Base-by-base conservation (phyloP, 1,139 yeast species). In the Sugiyamaella castrensis region DNA sequence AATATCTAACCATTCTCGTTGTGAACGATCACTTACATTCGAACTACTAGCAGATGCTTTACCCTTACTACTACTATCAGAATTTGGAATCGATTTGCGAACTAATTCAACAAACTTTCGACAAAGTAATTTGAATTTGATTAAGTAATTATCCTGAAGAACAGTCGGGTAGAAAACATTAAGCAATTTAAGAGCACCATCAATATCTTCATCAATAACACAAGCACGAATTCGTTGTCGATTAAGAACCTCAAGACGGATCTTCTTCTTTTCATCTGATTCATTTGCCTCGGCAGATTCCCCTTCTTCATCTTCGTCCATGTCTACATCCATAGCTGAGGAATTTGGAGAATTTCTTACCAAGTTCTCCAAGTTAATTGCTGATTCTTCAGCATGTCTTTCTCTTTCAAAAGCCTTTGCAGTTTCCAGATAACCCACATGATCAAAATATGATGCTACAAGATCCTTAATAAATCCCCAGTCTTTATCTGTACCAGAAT, bases 371-470 rank as follows among this genome's bases (percentile, higher is more conserved):
- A 37, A 12, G 19, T 35, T 35, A 15, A 35, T 45, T 11, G 50
- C 46, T 15, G 15, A 30, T 35, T 39, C 54, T 24, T 48, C 51
- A 16, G 40, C 27, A 31, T 33, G 29, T 32, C 57, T 37, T 31
- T 53, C 87, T 26, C 68, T 65, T 27, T 76, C 68, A 58, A 88
- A 82, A 0, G 87, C 81, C 49, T 75, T 75, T 8, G 84, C 80
- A 0, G 89, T 80, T 41, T 83, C 83, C 47, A 79, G 72, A 60
- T 79, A 82, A 0, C 96, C 96, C 57, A 82, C 81, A 58, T 86
- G 85, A 33, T 80, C 75, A 48, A 89, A 76, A 64, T 87, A 88
- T 5, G 83, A 82, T 50, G 79, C 73, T 3, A 89, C 81, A 55
- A 87, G 70, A 19, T 74, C 68, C 59, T 83, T 81, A 44, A 82